Percentiles rank a stretch among this genome's conserved stretches.
Conservation (phyloP, 2,329 filamentous ascomycete species). For the Cercospora zeina region DNA sequence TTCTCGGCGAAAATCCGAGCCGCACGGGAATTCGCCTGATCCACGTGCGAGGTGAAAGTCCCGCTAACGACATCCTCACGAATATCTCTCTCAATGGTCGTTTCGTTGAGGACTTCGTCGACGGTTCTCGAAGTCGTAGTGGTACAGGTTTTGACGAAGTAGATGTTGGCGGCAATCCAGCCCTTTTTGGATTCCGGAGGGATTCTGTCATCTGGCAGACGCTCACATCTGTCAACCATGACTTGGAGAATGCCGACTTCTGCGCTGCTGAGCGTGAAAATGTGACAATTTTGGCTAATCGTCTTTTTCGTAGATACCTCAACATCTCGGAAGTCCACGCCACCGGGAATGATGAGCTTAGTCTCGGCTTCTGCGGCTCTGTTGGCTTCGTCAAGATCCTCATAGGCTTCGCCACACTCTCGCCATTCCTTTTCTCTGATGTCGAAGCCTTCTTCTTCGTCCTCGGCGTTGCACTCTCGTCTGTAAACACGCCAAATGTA, state of each 20-base stretch:
- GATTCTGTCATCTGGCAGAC: constrained; percentile 3
- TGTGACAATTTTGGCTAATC: not conserved
- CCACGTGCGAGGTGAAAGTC: constrained; percentile 18
- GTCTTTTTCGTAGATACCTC: not conserved
- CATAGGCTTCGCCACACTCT: constrained; percentile 4
- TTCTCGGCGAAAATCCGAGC: not conserved
- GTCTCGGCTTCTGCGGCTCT: constrained; percentile 9
- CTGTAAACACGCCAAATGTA: constrained; percentile 16
- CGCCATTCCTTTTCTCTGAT: not conserved
- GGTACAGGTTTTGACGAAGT: constrained; percentile 9
- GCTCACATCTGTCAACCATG: not conserved
- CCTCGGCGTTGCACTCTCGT: constrained; percentile 15
- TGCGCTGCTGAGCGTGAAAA: not conserved
- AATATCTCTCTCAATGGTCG: not conserved
- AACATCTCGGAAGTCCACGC: constrained; percentile 4
- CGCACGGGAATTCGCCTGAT: constrained; percentile 21
- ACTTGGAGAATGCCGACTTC: constrained; percentile 16
- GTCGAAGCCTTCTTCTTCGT: constrained; percentile 1
- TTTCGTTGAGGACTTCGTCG: constrained; percentile 18
- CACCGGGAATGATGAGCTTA: not conserved
- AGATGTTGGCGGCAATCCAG: constrained; percentile 6
- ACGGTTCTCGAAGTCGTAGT: not conserved
- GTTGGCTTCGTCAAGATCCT: constrained; percentile 19
- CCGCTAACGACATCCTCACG: not conserved
- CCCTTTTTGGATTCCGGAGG: constrained; percentile 12